Evolutionary conservation across 176 grass and related monocot genomes (phyloP).

Genomic region (Oryza punctata): DNA sequence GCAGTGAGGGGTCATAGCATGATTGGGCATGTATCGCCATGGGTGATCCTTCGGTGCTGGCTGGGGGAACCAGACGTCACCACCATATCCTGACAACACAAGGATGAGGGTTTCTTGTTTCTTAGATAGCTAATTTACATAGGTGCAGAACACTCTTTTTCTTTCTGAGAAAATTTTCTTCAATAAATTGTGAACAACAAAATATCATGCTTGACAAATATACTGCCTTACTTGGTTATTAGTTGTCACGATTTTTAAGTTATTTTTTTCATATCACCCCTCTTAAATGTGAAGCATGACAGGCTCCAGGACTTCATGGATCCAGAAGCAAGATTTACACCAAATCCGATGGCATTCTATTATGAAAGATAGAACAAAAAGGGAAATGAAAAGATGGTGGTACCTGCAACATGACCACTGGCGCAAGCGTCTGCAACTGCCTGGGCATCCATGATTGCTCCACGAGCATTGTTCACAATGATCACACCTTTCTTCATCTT

Average conservation of each 20-base stretch:
- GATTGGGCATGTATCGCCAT: constrained; percentile 91
- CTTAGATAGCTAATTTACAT: neutral
- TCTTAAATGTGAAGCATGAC: neutral
- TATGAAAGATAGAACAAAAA: neutral
- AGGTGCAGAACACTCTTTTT: neutral
- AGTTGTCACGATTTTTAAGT: neutral
- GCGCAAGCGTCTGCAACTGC: constrained; percentile 83
- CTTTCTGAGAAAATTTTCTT: neutral
- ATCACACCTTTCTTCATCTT: constrained; percentile 96
- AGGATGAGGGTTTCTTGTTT: neutral
- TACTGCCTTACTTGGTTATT: neutral
- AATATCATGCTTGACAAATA: neutral
- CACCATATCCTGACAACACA: constrained; percentile 63
- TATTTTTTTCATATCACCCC: neutral
- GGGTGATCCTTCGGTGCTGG: constrained; percentile 77
- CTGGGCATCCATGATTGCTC: constrained; percentile 87
- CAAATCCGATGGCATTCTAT: neutral
- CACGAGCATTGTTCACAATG: constrained; percentile 86
- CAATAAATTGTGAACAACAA: neutral
- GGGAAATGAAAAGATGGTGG: neutral
- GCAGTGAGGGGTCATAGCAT: constrained; percentile 88
- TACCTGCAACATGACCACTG: constrained; percentile 84
- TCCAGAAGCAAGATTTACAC: neutral
- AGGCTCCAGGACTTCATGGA: neutral
- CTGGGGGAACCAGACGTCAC: constrained; percentile 90